Conservation (phyloP, 176 grass and related monocot genomes). For the Pontederia paniculata region DNA sequence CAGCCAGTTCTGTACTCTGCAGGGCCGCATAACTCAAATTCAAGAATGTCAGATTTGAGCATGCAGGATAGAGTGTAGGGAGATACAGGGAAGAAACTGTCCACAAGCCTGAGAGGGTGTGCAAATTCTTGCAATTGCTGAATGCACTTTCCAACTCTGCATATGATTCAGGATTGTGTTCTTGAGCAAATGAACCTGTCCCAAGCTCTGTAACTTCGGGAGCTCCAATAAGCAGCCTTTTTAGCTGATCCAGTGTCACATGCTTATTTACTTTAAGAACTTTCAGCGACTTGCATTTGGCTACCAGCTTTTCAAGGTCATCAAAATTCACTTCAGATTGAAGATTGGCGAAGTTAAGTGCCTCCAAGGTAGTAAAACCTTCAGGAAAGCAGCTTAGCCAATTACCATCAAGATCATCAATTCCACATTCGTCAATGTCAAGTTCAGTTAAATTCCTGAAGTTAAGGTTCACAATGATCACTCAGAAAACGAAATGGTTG, state of each 20-base stretch:
- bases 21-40: conserved; percentile 67
- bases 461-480: neutral
- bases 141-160: neutral
- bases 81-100: conserved; percentile 47
- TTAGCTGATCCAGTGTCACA: conserved; percentile 52
- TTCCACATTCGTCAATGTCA: neutral
- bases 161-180: neutral
- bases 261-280: conserved; percentile 58
- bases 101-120: conserved; percentile 38
- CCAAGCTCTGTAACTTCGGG: conserved; percentile 63
- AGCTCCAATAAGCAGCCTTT: conserved; percentile 45
- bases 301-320: conserved; percentile 58
- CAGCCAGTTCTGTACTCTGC: conserved; percentile 36
- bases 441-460: neutral
- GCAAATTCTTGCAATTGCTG: conserved; percentile 1
- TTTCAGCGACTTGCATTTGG: conserved; percentile 28
- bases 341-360: conserved; percentile 50
- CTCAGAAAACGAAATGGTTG: too few species aligned
- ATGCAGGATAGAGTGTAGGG: conserved; percentile 52
- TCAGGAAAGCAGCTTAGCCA: conserved; percentile 81
- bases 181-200: conserved; percentile 35
- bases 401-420: neutral
- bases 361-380: conserved; percentile 40
- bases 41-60: conserved; percentile 58
- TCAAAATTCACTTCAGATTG: conserved; percentile 51